Evolutionary conservation across 1,139 yeast species (phyloP), one percentile per base, ranked within the genome.

Genomic region (Sugiyamaella neomexicana): DNA sequence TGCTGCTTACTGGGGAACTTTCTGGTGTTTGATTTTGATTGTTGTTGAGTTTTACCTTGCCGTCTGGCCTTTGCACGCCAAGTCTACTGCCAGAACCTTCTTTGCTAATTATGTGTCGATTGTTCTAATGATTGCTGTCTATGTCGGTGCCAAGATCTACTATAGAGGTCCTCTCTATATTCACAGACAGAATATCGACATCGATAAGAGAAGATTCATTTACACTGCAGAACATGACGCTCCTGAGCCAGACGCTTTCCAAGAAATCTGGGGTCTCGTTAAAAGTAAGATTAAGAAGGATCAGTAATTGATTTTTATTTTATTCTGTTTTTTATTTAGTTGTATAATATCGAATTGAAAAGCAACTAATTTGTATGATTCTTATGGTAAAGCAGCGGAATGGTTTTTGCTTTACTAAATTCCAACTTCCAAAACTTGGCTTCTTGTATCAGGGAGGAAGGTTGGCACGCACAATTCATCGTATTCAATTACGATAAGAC

Each of bases 1-100:
- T 10, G 44, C 53, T 13, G 62, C 67, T 2, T 64, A 57, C 43
- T 63, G 58, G 45, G 68, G 68, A 5, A 46, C 66, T 8, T 59
- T 54, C 37, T 62, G 64, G 43, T 65, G 68, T 36, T 27, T 58
- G 5, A 20, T 66, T 23, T 49, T 66, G 40, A 46, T 59, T 15
- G 47, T 65, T 20, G 64, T 63, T 5, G 66, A 65, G 51, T 64
- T 67, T 31, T 66, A 67, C 64, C 57, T 66, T 2, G 57, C 58
- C 17, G 65, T 66, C 42, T 60, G 59, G 43, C 69, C 68, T 4
- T 64, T 66, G 42, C 54, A 58, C 4, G 60, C 34, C 12, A 6
- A 9, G 5, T 37, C 62, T 10, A 60, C 61, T 31, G 65, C 65
- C 41, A 63, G 56, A 41, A 52, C 56, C 7, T 66, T 66, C 55